Evolutionary conservation across 345 rosid species (phyloP).

Genomic region (Eucalyptus decipiens): DNA sequence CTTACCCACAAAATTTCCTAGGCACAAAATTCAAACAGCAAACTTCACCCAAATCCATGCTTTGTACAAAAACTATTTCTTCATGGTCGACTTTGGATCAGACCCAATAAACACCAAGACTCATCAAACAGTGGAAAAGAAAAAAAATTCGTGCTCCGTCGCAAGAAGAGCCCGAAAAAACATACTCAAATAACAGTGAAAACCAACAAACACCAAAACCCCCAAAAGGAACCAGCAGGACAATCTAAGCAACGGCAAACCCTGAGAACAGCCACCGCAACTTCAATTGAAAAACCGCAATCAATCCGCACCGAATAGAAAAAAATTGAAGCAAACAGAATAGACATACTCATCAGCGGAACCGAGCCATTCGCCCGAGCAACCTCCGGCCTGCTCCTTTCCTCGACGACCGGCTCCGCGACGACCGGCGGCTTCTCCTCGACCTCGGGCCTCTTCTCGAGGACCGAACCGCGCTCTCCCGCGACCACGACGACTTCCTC

Average conservation of each 20-base stretch:
- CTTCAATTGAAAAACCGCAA: not conserved
- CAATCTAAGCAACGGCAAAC: not conserved
- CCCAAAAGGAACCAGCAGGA: not conserved
- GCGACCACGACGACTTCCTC: conserved; percentile 8
- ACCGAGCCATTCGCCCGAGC: not conserved
- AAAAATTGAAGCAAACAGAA: not conserved
- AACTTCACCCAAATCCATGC: not conserved
- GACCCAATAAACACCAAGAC: not conserved
- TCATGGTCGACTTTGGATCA: not conserved
- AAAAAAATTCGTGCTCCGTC: not conserved
- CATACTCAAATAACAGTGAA: not conserved
- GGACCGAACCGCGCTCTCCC: conserved; percentile 10
- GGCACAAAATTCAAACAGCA: not conserved
- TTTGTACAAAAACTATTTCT: not conserved
- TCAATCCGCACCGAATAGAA: not conserved
- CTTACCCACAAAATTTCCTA: not conserved
- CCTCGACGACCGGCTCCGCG: not conserved
- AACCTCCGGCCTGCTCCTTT: conserved; percentile 12
- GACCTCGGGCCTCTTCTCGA: not conserved
- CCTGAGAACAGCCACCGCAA: not conserved
- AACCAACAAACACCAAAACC: not conserved
- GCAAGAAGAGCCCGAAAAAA: not conserved
- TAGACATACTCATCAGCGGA: not conserved
- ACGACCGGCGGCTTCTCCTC: conserved; percentile 3
- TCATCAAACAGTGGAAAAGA: not conserved